Evolutionary conservation across 1,284 basidiomycete species (phyloP), one percentile per base, ranked within the genome.

Genomic region (Entoloma clypeatum): DNA sequence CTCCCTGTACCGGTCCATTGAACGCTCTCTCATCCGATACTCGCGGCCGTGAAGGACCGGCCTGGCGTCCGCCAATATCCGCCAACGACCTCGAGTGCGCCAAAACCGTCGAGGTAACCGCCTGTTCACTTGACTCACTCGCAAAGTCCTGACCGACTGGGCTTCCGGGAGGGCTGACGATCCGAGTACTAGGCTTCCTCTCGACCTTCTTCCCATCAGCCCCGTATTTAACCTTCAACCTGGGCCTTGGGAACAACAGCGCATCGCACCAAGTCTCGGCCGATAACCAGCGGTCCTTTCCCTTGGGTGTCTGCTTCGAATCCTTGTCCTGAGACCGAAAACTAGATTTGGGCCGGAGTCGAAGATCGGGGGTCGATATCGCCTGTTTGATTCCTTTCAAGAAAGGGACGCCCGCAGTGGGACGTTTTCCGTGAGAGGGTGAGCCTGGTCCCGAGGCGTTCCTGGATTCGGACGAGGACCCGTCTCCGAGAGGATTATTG

Each of bases 191-290:
- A n/a, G n/a, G n/a, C n/a, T n/a, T n/a, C n/a, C n/a, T n/a, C 36
- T 28, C 43, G 11, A 9, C 27, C 24, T 25, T 22, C 5, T 30
- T 24, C 26, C 36, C 19, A 5, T 43, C 37, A 18, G 41, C 21
- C 17, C 40, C 19, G 31, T 63, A 55, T 52, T 65, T 68, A 41
- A 79, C 47, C 52, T 73, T 76, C 50, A 88, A 74, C 35, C 83
- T 70, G 4, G 85, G 86, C 0, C 82, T 72, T 3, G 85, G 86
- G 42, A 87, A 79, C 28, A 88, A 60, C 3, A 88, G 51, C 1
- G 84, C 85, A 51, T 86, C 83, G 59, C 86, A 88, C 82, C 85
- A 86, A 7, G 81, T 79, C 61, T 87, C 82, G 0, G 83, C 75
- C 2, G 78, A 75, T 2, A 86, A 53, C 81, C 81, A 86, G 5